Conservation (phyloP, 306 rosid species). For the Pterocarpus santalinus region DNA sequence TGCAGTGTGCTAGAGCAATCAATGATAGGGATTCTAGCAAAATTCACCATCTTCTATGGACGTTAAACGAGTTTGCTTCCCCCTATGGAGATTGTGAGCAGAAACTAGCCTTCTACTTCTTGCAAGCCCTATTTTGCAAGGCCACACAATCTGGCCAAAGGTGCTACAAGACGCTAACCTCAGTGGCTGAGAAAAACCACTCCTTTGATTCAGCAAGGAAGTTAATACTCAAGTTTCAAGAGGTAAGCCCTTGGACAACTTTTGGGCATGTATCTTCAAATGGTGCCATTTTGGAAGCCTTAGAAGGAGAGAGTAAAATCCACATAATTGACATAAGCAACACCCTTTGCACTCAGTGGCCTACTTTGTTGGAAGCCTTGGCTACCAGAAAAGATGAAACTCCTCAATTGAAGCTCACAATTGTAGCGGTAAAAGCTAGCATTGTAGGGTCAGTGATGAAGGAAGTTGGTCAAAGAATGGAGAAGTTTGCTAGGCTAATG, state of each 20-base stretch:
- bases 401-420: slow-evolving; percentile 74
- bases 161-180: slow-evolving; percentile 63
- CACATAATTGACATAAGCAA: slow-evolving; percentile 84
- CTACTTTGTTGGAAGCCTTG: slow-evolving; percentile 76
- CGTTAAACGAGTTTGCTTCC: slow-evolving; percentile 81
- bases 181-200: slow-evolving; percentile 66
- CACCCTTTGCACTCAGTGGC: slow-evolving; percentile 89
- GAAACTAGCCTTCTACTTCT: slow-evolving; percentile 76
- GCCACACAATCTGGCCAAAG: slow-evolving; percentile 72
- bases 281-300: slow-evolving; percentile 81
- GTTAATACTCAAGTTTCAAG: slow-evolving; percentile 80
- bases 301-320: slow-evolving; percentile 71
- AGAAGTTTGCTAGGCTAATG: slow-evolving; percentile 89
- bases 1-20: slow-evolving; percentile 80
- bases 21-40: slow-evolving; percentile 63
- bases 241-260: slow-evolving; percentile 90
- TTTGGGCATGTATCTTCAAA: slow-evolving; percentile 92
- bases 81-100: slow-evolving; percentile 88
- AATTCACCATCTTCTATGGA: slow-evolving; percentile 84
- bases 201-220: slow-evolving; percentile 76
- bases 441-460: slow-evolving; percentile 61
- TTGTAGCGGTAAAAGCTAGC: slow-evolving; percentile 54
- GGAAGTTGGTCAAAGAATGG: slow-evolving; percentile 88
- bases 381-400: slow-evolving; percentile 87
- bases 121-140: slow-evolving; percentile 80